Conservation (phyloP, 495 filamentous ascomycete species). For the Parmelia sp. region DNA sequence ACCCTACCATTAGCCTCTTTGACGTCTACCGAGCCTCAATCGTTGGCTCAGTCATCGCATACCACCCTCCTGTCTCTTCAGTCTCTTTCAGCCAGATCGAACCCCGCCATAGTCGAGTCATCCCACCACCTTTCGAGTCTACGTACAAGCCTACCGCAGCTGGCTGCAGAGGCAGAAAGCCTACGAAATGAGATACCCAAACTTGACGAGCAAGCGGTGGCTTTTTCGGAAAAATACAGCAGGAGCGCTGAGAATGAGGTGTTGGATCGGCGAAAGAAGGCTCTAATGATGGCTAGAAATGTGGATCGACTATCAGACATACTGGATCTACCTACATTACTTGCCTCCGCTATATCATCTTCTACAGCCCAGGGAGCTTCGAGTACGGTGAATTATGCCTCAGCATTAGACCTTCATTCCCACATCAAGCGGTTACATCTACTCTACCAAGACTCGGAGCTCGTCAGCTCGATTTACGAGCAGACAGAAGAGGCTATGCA, state of each 20-base stretch:
- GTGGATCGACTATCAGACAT: conserved; percentile 87
- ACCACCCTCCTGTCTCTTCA: conserved; percentile 82
- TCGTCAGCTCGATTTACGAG: conserved; percentile 63
- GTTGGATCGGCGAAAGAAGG: conserved; percentile 69
- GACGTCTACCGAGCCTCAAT: conserved; percentile 66
- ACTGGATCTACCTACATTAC: conserved; percentile 80
- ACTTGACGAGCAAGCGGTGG: conserved; percentile 70
- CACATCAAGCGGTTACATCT: conserved; percentile 84
- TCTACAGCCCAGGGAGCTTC: conserved; percentile 37
- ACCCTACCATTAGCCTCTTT: conserved; percentile 71
- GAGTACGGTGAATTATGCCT: conserved; percentile 72
- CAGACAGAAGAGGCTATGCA: conserved; percentile 88
- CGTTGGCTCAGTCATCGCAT: conserved; percentile 72
- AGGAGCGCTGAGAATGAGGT: conserved; percentile 65
- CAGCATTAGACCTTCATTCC: conserved; percentile 84
- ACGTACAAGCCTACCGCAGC: conserved; percentile 55
- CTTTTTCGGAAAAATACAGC: conserved; percentile 79
- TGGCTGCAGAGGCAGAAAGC: conserved; percentile 56
- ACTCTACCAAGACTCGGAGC: conserved; percentile 70
- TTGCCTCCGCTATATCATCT: conserved; percentile 67
- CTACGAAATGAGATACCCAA: conserved; percentile 67
- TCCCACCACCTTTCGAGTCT: conserved; percentile 70
- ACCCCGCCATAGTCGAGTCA: conserved; percentile 77
- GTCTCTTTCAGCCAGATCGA: conserved; percentile 82
- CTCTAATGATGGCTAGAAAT: conserved; percentile 80